A percentile compares a stretch with the other conserved stretches of the same genome.
Conservation (phyloP, 495 filamentous ascomycete genomes). For the Penicillium chermesinum region DNA sequence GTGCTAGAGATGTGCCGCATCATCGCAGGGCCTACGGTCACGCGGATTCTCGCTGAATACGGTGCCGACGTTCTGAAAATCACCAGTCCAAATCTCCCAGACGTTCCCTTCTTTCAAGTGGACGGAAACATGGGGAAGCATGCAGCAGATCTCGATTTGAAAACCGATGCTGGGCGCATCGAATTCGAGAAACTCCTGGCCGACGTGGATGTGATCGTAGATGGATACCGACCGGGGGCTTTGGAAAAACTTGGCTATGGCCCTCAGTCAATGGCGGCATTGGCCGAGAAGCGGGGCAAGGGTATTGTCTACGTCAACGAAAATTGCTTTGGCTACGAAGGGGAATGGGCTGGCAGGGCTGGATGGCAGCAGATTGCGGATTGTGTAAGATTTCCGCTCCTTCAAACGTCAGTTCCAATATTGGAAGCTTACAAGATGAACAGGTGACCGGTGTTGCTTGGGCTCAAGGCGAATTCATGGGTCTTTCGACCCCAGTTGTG, state of each 20-base stretch:
- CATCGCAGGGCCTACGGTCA: constrained; percentile 56
- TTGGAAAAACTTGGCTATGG: constrained; percentile 63
- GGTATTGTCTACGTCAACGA: constrained; percentile 67
- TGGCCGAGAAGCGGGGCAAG: constrained; percentile 51
- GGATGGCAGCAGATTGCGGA: constrained; percentile 56
- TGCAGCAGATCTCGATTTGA: constrained; percentile 54
- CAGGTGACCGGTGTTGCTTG: constrained; percentile 63
- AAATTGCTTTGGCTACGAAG: constrained; percentile 64
- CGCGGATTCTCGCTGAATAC: constrained; percentile 61
- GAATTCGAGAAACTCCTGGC: constrained; percentile 55
- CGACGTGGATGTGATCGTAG: constrained; percentile 56
- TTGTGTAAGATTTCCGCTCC: constrained; percentile 26
- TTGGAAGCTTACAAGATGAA: constrained; percentile 15
- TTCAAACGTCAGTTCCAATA: background rate
- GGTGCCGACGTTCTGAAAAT: constrained; percentile 66
- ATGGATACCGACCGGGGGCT: constrained; percentile 65
- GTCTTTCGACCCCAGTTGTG: constrained; percentile 61
- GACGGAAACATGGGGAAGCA: constrained; percentile 72
- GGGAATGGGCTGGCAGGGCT: constrained; percentile 44
- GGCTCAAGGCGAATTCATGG: constrained; percentile 71
- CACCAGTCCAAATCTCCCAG: constrained; percentile 60
- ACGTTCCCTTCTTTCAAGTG: constrained; percentile 77
- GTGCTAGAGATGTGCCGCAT: constrained; percentile 67
- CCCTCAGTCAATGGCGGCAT: constrained; percentile 41
- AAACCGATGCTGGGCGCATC: constrained; percentile 43